These are phyloP conservation scores for Fusarium aywerte DNA, from an alignment of 2,329 filamentous ascomycete species.

Conservation along the genomic window DNA sequence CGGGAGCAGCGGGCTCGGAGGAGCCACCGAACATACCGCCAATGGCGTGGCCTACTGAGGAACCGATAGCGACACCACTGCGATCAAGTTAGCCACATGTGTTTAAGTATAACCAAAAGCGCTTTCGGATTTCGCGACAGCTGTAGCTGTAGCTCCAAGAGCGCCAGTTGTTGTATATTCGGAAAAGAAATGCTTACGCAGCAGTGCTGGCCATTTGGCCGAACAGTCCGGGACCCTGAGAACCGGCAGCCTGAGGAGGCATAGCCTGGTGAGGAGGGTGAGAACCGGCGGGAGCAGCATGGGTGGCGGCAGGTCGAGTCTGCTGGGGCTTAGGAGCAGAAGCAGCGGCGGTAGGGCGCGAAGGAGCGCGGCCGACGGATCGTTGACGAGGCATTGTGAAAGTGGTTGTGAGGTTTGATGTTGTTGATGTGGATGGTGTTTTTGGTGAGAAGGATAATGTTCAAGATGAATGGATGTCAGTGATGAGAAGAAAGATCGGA, in stretches of 20 bases:
- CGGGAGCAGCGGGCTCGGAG: slow-evolving; percentile 63
- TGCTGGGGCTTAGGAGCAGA: slow-evolving; percentile 69
- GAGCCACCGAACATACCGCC: slow-evolving; percentile 86
- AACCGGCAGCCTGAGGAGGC: slow-evolving; percentile 52
- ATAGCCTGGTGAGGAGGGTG: slow-evolving; percentile 28
- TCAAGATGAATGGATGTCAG: slow-evolving; percentile 8
- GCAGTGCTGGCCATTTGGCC: slow-evolving; percentile 98
- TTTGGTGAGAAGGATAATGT: slow-evolving; percentile 7
- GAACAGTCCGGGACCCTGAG: slow-evolving; percentile 84
- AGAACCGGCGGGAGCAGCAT: slow-evolving; percentile 62
- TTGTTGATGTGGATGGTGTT: slow-evolving; percentile 13
- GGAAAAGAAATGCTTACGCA: slow-evolving; percentile 76
- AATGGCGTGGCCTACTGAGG: slow-evolving; percentile 93
- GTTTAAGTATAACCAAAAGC: slow-evolving; percentile 10
- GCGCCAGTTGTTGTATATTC: neutral
- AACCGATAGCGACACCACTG: slow-evolving; percentile 96
- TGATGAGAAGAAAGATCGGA: slow-evolving; percentile 42
- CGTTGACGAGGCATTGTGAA: slow-evolving; percentile 79
- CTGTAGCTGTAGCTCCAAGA: neutral
- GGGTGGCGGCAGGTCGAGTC: slow-evolving; percentile 75
- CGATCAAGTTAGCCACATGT: slow-evolving; percentile 38
- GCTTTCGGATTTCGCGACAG: slow-evolving; percentile 12
- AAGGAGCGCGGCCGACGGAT: slow-evolving; percentile 72
- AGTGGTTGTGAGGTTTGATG: slow-evolving; percentile 13
- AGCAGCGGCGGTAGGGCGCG: slow-evolving; percentile 73